Percentiles rank a stretch among this genome's conserved stretches.
Conservation (phyloP, 805 yeast species). For the Kregervanrija fluxuum region DNA sequence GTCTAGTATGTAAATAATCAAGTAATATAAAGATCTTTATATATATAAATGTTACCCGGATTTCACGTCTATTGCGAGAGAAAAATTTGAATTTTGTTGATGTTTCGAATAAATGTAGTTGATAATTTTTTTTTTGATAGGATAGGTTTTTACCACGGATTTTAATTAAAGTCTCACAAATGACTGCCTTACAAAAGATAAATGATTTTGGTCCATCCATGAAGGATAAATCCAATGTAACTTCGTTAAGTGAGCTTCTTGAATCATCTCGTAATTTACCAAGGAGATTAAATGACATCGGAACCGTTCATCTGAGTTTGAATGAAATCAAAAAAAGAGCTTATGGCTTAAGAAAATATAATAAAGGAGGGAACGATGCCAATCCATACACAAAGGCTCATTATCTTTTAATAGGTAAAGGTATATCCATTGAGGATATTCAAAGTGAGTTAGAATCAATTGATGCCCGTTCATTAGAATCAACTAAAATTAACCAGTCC, state of each 20-base stretch:
- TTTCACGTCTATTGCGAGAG: too few relatives aligned
- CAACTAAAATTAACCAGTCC: constrained; percentile 2
- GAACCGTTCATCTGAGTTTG: constrained; percentile 73
- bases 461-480: constrained; percentile 20
- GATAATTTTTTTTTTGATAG: too few relatives aligned
- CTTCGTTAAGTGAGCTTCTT: constrained; percentile 57
- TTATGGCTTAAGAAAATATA: constrained; percentile 41
- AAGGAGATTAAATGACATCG: constrained; percentile 54
- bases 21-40: too few relatives aligned
- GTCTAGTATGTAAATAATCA: too few relatives aligned
- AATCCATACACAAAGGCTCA: constrained; percentile 65
- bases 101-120: too few relatives aligned
- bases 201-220: too few relatives aligned
- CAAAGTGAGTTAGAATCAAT: constrained; percentile 49
- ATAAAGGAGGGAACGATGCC: constrained; percentile 28
- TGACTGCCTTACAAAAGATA: too few relatives aligned
- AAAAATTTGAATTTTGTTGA: not conserved
- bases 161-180: too few relatives aligned
- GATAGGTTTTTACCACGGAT: too few relatives aligned
- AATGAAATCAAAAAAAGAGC: constrained; percentile 71
- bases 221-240: constrained; percentile 2
- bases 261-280: constrained; percentile 78
- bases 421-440: constrained; percentile 78
- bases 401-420: constrained; percentile 83
- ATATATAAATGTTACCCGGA: too few relatives aligned